Evolutionary conservation across 75 land plant genomes (phyloP), one percentile per base, ranked within the genome.

Genomic region (Larix kaempferi): DNA sequence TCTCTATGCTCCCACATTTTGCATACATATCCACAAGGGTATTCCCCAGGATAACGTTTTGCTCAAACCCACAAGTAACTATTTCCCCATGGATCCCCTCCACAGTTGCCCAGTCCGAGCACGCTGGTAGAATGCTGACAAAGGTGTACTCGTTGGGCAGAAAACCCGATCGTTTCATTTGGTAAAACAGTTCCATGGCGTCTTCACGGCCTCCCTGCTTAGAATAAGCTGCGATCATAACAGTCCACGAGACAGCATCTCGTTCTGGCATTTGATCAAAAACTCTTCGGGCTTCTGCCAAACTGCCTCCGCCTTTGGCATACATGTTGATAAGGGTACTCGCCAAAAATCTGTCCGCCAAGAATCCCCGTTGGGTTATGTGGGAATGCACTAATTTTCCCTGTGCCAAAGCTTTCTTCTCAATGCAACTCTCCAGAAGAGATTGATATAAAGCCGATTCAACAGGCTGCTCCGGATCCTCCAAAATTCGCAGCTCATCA

Each of bases 321-420:
- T 92, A 90, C 33, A 92, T 23, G 16, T 84, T 76, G 0, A 85
- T 55, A 12, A 92, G 84, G 83, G 88, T 92, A 4, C 88, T 81
- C 10, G 79, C 78, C 69, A 92, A 21, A 29, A 71, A 83, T 14
- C 39, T 64, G 56, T 80, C 82, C 57, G 23, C 59, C 14, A 81
- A 81, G 35, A 90, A 74, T 44, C 88, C 76, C 16, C 19, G 60
- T 19, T 52, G 22, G 63, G 89, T 90, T 22, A 92, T 86, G 15
- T 88, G 80, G 62, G 78, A 56, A 59, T 87, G 92, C 55, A 92
- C 89, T 44, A 81, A 87, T 12, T 81, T 39, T 0, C 49, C 49
- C 49, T 44, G 7, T 44, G 49, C 49, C 13, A 85, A 29, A 26
- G 84, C 60, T 54, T 59, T 65, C 14, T 81, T 33, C 1, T 74